Evolutionary conservation across 1,284 basidiomycete species (phyloP).

Genomic region (Ceratobasidium sp.): DNA sequence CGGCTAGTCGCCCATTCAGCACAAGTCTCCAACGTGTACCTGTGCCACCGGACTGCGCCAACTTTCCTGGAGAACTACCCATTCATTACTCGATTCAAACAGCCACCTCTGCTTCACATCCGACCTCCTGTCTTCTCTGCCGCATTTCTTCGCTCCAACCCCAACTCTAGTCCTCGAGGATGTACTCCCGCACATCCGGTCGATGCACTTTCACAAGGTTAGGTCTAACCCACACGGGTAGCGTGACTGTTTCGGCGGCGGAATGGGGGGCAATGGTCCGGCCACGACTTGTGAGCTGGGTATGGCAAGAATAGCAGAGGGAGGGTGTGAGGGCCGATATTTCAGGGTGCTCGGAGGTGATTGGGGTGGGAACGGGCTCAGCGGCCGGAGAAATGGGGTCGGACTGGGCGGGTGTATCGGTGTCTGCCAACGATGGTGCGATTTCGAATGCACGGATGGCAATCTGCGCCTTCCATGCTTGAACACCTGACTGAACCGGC

Average conservation of each 20-base stretch:
- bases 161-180: constrained; percentile 22
- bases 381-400: constrained; percentile 15
- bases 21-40: neutral
- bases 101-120: neutral
- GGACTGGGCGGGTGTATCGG: constrained; percentile 35
- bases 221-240: constrained; percentile 33
- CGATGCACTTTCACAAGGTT: neutral
- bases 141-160: constrained; percentile 8
- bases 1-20: neutral
- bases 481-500: constrained; percentile 75
- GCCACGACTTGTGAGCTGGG: constrained; percentile 74
- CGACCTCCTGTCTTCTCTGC: neutral
- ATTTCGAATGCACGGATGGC: constrained; percentile 71
- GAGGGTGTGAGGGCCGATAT: constrained; percentile 55
- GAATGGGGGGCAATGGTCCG: neutral
- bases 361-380: constrained; percentile 32
- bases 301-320: constrained; percentile 82
- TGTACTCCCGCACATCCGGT: constrained; percentile 30
- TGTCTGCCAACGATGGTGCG: neutral
- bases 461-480: constrained; percentile 80
- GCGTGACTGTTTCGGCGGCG: neutral
- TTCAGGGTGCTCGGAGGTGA: constrained; percentile 58
- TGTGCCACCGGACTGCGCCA: neutral
- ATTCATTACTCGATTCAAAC: neutral
- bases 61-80: neutral